Conservation (phyloP, 2,329 filamentous ascomycete species). For the Trichophyton equinum region DNA sequence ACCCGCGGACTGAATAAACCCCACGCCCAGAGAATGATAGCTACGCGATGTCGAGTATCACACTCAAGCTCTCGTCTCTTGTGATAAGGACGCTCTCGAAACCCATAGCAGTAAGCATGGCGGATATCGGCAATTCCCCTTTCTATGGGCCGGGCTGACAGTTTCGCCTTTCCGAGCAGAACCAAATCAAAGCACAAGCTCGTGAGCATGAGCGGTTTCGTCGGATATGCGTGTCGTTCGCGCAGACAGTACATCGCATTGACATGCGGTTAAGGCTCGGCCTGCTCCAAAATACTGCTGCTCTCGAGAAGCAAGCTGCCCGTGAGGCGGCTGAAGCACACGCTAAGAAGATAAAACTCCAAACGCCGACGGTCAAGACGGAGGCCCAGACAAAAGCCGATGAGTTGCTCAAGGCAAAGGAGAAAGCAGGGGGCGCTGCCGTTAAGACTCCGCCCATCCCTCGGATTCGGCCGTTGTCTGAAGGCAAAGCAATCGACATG, state of each 20-base stretch:
- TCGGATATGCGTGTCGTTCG: slow-evolving; percentile 47
- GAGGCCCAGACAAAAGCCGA: slow-evolving; percentile 47
- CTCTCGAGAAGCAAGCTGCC: slow-evolving; percentile 32
- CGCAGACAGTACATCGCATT: slow-evolving; percentile 51
- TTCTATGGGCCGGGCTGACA: not conserved
- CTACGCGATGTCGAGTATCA: slow-evolving; percentile 44
- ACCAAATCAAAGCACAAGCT: slow-evolving; percentile 54
- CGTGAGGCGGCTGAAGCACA: slow-evolving; percentile 44
- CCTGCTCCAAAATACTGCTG: slow-evolving; percentile 48
- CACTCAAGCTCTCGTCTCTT: slow-evolving; percentile 53
- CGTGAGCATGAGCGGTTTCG: slow-evolving; percentile 57
- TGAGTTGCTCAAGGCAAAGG: slow-evolving; percentile 37
- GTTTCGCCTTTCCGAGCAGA: slow-evolving; percentile 32
- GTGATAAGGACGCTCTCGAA: slow-evolving; percentile 54
- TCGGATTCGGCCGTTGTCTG: slow-evolving; percentile 51
- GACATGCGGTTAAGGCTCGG: slow-evolving; percentile 58
- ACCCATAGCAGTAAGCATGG: slow-evolving; percentile 48
- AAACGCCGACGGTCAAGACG: slow-evolving; percentile 49
- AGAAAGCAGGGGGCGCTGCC: slow-evolving; percentile 35
- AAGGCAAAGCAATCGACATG: slow-evolving; percentile 55
- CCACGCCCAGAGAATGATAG: not conserved
- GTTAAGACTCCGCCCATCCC: slow-evolving; percentile 38
- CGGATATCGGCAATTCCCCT: not conserved
- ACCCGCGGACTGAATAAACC: not conserved
- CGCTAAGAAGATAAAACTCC: slow-evolving; percentile 40